phyloP scores from a whole-genome alignment of 129 eudicot species.

The Deinandra increscens region DNA sequence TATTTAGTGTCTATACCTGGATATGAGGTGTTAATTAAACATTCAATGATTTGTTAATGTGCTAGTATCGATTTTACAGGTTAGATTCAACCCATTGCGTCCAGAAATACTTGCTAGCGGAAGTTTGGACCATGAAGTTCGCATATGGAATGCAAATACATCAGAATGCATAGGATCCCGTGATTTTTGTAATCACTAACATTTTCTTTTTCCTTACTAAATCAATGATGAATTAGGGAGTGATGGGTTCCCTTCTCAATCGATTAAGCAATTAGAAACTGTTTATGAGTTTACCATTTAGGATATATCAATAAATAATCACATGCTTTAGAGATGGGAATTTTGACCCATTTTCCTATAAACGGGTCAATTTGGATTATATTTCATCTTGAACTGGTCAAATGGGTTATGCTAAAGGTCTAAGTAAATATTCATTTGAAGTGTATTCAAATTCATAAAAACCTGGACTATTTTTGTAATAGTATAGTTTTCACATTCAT shows the following conservation, averaged over 20 bases:
- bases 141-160: constrained; percentile 64
- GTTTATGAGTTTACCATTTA: constrained; percentile 15
- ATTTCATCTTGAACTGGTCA: background rate
- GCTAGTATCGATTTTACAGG: constrained; percentile 38
- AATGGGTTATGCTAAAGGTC: background rate
- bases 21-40: background rate
- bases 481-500: background rate
- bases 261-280: constrained; percentile 14
- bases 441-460: constrained; percentile 5
- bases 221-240: constrained; percentile 6
- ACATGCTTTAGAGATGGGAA: background rate
- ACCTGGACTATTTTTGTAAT: background rate
- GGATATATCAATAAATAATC: constrained; percentile 1
- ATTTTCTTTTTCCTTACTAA: background rate
- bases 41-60: background rate
- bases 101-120: constrained; percentile 74
- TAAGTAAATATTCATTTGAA: background rate
- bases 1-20: background rate
- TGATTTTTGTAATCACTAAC: constrained; percentile 60
- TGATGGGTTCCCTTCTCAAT: background rate
- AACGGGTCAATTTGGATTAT: background rate
- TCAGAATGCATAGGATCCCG: constrained; percentile 67
- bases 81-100: constrained; percentile 64
- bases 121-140: constrained; percentile 79
- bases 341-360: background rate